A percentile compares a stretch with the other conserved stretches of the same genome.
Conservation (phyloP, 257 asterid genomes). For the Penstemon barbatus region DNA sequence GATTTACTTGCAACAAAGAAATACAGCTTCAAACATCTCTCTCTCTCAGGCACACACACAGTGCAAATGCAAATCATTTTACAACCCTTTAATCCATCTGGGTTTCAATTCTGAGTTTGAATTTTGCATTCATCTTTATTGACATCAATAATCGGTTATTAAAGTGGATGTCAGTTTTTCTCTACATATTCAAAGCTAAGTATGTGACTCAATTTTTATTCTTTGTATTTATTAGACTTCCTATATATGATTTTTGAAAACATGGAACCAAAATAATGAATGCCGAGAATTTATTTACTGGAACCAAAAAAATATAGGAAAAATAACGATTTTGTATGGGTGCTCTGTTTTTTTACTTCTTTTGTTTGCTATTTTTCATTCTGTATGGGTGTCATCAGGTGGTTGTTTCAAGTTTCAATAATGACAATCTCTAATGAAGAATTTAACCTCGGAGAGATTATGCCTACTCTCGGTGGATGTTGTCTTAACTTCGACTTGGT, state of each 20-base stretch:
- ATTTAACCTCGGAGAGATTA: slow-evolving; percentile 70
- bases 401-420: background rate
- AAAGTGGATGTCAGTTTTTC: background rate
- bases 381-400: slow-evolving; percentile 11
- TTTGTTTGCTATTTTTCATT: background rate
- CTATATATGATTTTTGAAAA: background rate
- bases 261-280: slow-evolving; percentile 18
- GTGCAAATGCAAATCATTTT: background rate
- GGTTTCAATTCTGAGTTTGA: background rate
- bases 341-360: slow-evolving; percentile 21
- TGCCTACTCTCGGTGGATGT: slow-evolving; percentile 84
- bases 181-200: too few species aligned
- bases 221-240: background rate
- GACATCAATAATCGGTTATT: background rate
- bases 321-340: slow-evolving; percentile 36
- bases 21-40: too few species aligned
- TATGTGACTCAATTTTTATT: too few species aligned
- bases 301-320: slow-evolving; percentile 36
- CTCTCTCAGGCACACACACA: background rate
- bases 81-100: background rate
- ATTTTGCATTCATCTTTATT: background rate
- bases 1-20: too few species aligned
- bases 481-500: slow-evolving; percentile 78
- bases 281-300: slow-evolving; percentile 16
- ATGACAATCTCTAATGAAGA: slow-evolving; percentile 49